A percentile compares a stretch with the other conserved stretches of the same genome.
Evolutionary conservation across 768 basidiomycete genomes (phyloP).

Genomic region (Boletus reticulatus): DNA sequence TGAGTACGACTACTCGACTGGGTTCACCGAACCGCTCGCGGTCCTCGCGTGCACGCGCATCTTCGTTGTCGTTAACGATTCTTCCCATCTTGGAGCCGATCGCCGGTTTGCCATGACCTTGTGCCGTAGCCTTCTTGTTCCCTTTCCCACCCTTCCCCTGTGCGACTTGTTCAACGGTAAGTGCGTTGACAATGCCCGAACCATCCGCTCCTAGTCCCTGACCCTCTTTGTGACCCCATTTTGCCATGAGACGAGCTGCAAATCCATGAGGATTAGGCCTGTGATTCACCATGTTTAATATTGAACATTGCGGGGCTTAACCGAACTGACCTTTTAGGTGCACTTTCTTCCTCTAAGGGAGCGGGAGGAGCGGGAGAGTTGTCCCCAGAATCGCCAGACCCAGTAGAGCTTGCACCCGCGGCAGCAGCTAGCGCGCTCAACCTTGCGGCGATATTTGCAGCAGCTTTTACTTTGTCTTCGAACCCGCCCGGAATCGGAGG

Average conservation of each 20-base stretch:
- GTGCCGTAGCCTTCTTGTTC: slow-evolving; percentile 35
- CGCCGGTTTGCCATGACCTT: slow-evolving; percentile 37
- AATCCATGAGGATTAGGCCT: slow-evolving; percentile 70
- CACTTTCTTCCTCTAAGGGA: slow-evolving; percentile 31
- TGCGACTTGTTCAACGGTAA: slow-evolving; percentile 70
- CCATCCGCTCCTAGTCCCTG: slow-evolving; percentile 87
- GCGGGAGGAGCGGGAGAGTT: slow-evolving; percentile 25
- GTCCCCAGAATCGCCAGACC: slow-evolving; percentile 27
- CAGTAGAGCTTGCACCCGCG: slow-evolving; percentile 17
- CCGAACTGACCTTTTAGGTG: slow-evolving; percentile 12
- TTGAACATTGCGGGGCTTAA: background rate
- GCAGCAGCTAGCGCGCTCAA: slow-evolving; percentile 53
- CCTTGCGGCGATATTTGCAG: slow-evolving; percentile 80
- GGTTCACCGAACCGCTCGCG: slow-evolving; percentile 82
- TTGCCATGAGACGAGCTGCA: slow-evolving; percentile 88
- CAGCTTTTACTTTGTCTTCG: slow-evolving; percentile 71
- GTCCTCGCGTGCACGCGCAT: slow-evolving; percentile 74
- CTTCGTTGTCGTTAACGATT: slow-evolving; percentile 89
- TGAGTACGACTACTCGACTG: slow-evolving; percentile 85
- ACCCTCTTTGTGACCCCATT: slow-evolving; percentile 95
- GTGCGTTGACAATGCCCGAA: slow-evolving; percentile 84
- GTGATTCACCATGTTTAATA: background rate
- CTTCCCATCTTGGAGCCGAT: slow-evolving; percentile 74
- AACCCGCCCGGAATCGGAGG: slow-evolving; percentile 50
- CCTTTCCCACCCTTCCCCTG: slow-evolving; percentile 37